These are phyloP conservation scores for Akebia trifoliata DNA, from an alignment of 164 flowering plant species.

Conservation along the genomic window DNA sequence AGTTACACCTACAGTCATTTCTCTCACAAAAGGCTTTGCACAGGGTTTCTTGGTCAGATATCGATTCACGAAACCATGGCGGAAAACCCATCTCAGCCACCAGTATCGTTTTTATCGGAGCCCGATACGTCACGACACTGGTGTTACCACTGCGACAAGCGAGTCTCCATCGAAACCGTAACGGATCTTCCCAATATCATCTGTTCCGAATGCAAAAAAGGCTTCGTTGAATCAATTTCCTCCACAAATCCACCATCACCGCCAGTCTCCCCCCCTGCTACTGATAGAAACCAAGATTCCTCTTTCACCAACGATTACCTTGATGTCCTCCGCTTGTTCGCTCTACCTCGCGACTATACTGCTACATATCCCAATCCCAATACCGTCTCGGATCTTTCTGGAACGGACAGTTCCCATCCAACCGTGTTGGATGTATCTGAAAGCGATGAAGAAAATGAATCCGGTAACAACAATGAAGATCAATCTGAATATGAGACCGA, in stretches of 20 bases:
- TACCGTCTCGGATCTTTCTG: slow-evolving; percentile 22
- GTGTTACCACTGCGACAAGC: slow-evolving; percentile 78
- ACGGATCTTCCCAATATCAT: slow-evolving; percentile 43
- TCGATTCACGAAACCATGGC: slow-evolving; percentile 48
- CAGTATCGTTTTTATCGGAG: slow-evolving; percentile 14
- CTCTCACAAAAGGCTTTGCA: too few species aligned
- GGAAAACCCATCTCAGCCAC: slow-evolving; percentile 35
- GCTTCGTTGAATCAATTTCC: slow-evolving; percentile 55
- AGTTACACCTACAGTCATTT: too few species aligned
- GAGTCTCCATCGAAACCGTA: slow-evolving; percentile 61
- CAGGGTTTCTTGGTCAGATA: too few species aligned
- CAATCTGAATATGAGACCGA: slow-evolving; percentile 21
- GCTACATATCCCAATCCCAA: slow-evolving; percentile 34
- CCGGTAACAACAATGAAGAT: slow-evolving; percentile 17
- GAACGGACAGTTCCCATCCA: slow-evolving; percentile 47
- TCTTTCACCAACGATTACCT: slow-evolving; percentile 49
- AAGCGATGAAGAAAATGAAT: slow-evolving; percentile 19
- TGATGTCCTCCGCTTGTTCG: slow-evolving; percentile 51
- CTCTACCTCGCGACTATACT: slow-evolving; percentile 46
- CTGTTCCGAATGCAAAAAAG: slow-evolving; percentile 65
- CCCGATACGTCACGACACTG: slow-evolving; percentile 38
- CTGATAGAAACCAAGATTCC: slow-evolving; percentile 28
- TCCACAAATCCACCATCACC: slow-evolving; percentile 14
- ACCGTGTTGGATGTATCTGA: slow-evolving; percentile 57
- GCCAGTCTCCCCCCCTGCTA: too few species aligned